These are phyloP conservation scores for Trametes punicea DNA, from an alignment of 768 basidiomycete genomes.

Conservation along the genomic window DNA sequence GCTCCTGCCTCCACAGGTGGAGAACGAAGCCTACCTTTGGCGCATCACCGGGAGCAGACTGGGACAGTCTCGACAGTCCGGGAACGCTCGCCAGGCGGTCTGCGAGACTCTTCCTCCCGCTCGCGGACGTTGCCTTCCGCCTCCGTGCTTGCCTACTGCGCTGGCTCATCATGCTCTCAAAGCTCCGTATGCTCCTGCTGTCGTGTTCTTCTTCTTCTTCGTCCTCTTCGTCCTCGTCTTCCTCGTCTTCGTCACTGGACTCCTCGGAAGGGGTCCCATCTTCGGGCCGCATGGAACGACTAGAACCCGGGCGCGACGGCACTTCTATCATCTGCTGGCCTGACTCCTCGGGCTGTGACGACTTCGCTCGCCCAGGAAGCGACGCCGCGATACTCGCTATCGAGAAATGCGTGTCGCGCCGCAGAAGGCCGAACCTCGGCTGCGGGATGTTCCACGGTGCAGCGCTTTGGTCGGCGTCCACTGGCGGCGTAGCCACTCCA, in stretches of 20 bases:
- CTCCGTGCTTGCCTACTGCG: conserved; percentile 33
- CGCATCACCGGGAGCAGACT: conserved; percentile 19
- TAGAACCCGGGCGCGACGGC: conserved; percentile 48
- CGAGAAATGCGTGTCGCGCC: conserved; percentile 78
- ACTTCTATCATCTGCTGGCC: conserved; percentile 60
- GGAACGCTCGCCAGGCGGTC: conserved; percentile 83
- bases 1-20: neutral
- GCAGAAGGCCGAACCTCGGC: conserved; percentile 61
- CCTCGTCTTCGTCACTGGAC: conserved; percentile 36
- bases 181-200: conserved; percentile 76
- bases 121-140: conserved; percentile 22
- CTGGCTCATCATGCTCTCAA: conserved; percentile 79
- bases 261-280: conserved; percentile 27
- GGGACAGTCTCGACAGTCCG: conserved; percentile 45
- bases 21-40: conserved; percentile 17
- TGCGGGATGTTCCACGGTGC: conserved; percentile 44
- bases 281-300: conserved; percentile 34
- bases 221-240: conserved; percentile 38
- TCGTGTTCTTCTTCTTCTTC: conserved; percentile 48
- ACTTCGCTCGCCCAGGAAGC: conserved; percentile 47
- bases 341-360: conserved; percentile 32
- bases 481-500: conserved; percentile 16
- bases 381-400: conserved; percentile 73
- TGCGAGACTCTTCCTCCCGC: conserved; percentile 65
- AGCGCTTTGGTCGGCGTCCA: conserved; percentile 27